These are phyloP conservation scores for Agroathelia rolfsii DNA, from an alignment of 1,284 basidiomycete species.

Conservation along the genomic window DNA sequence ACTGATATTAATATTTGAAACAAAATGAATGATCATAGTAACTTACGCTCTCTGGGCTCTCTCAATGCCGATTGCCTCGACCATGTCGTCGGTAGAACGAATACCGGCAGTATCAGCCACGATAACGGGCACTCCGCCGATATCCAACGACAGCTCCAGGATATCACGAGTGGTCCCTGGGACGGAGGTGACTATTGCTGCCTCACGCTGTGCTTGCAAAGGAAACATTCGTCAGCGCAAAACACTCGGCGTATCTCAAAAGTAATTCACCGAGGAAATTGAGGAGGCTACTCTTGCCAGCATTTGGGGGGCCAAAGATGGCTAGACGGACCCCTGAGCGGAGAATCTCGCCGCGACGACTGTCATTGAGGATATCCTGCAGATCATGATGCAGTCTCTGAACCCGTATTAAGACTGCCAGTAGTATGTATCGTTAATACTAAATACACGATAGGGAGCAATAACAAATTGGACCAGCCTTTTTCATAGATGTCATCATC, in stretches of 20 bases:
- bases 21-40: constrained; percentile 3
- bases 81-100: constrained; percentile 56
- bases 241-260: constrained; percentile 2
- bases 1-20: constrained; percentile 6
- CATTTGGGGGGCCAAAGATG: constrained; percentile 86
- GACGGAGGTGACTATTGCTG: constrained; percentile 78
- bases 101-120: constrained; percentile 82
- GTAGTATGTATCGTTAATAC: constrained; percentile 6
- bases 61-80: constrained; percentile 78
- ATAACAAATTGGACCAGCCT: constrained; percentile 29
- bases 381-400: constrained; percentile 40
- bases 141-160: constrained; percentile 73
- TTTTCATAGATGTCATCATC: constrained; percentile 65
- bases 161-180: constrained; percentile 87
- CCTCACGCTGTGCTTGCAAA: constrained; percentile 81
- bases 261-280: constrained; percentile 59
- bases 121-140: constrained; percentile 75
- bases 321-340: constrained; percentile 74
- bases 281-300: constrained; percentile 77
- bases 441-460: constrained; percentile 1
- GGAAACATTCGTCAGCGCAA: too few relatives aligned
- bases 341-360: constrained; percentile 70
- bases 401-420: constrained; percentile 39
- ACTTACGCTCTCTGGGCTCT: constrained; percentile 58
- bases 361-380: constrained; percentile 49